A percentile compares a stretch with the other conserved stretches of the same genome.
Conservation (phyloP, 176 grass and related monocot species). For the Pharus latifolius region DNA sequence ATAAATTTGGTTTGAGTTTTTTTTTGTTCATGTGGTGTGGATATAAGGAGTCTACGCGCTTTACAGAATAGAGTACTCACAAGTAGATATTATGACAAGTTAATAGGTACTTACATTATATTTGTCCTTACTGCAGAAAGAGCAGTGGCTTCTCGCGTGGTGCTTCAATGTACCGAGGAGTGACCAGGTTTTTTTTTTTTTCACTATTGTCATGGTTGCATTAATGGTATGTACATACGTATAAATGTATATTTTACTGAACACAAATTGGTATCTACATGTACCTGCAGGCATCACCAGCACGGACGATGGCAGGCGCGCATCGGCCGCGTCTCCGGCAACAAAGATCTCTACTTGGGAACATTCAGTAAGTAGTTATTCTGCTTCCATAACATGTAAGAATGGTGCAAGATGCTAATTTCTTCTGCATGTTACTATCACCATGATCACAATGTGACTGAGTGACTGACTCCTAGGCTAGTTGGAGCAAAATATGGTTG, state of each 20-base stretch:
- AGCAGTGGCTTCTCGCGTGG: slow-evolving; percentile 76
- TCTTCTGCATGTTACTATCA: slow-evolving; percentile 28
- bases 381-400: slow-evolving; percentile 6
- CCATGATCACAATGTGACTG: slow-evolving; percentile 5
- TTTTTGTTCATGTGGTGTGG: too few relatives aligned
- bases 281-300: slow-evolving; percentile 58
- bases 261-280: neutral
- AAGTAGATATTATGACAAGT: too few relatives aligned
- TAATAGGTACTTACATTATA: neutral
- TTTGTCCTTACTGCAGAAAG: slow-evolving; percentile 24
- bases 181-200: slow-evolving; percentile 37
- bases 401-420: slow-evolving; percentile 6
- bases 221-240: neutral
- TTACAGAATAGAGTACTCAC: too few relatives aligned
- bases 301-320: slow-evolving; percentile 77
- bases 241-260: neutral
- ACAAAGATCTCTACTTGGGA: slow-evolving; percentile 78
- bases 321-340: slow-evolving; percentile 79
- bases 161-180: slow-evolving; percentile 68
- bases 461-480: neutral
- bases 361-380: slow-evolving; percentile 48
- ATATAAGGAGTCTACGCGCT: too few relatives aligned
- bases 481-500: neutral
- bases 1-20: too few relatives aligned
- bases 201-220: neutral